Conservation (phyloP, 108 stramenopile genomes). For the Conticribra guillardii region DNA sequence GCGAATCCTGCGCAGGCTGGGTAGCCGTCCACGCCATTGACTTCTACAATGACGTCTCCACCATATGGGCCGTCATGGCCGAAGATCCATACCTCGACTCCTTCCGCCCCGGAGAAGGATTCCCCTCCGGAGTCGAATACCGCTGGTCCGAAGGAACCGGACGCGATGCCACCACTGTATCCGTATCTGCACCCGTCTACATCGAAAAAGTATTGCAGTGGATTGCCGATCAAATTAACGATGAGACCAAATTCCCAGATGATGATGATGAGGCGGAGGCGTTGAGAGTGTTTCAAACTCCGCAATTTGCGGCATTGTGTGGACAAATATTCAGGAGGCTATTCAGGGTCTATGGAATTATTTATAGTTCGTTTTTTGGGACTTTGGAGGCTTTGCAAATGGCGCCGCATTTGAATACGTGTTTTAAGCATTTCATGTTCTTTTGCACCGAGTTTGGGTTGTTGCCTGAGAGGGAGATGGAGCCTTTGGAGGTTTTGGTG, state of each 20-base stretch:
- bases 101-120: slow-evolving; percentile 91
- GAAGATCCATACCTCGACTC: slow-evolving; percentile 84
- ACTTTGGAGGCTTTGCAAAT: slow-evolving; percentile 90
- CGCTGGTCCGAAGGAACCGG: slow-evolving; percentile 77
- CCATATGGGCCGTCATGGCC: slow-evolving; percentile 92
- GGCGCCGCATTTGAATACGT: slow-evolving; percentile 91
- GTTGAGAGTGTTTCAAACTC: slow-evolving; percentile 85
- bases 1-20: slow-evolving; percentile 92
- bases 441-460: slow-evolving; percentile 91
- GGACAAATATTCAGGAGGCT: slow-evolving; percentile 87
- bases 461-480: slow-evolving; percentile 90
- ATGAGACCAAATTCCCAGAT: slow-evolving; percentile 89
- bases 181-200: slow-evolving; percentile 85
- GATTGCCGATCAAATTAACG: slow-evolving; percentile 91
- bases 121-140: slow-evolving; percentile 90
- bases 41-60: slow-evolving; percentile 91
- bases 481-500: slow-evolving; percentile 87
- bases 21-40: slow-evolving; percentile 92
- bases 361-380: slow-evolving; percentile 87
- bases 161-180: slow-evolving; percentile 61
- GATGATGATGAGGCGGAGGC: slow-evolving; percentile 90
- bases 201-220: slow-evolving; percentile 88
- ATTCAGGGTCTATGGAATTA: slow-evolving; percentile 93
- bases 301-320: slow-evolving; percentile 86
- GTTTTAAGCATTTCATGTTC: slow-evolving; percentile 94